Percentiles rank a stretch among this genome's conserved stretches.
These are phyloP conservation scores for Isoetes taiwanensis DNA, from an alignment of 75 land plant genomes.

Conservation along the genomic window DNA sequence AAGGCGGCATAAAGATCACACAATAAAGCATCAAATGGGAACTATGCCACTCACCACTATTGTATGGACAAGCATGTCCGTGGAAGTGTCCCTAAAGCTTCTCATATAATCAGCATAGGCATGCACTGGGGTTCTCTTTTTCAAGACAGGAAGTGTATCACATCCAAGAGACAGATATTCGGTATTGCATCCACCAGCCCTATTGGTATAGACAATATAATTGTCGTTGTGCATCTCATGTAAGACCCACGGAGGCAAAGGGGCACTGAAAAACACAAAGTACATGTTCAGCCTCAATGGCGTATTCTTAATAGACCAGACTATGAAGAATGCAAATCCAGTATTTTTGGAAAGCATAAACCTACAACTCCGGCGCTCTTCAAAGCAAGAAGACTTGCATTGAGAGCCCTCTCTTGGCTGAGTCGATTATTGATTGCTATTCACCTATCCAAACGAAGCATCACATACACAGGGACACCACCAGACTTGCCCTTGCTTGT, in stretches of 20 bases:
- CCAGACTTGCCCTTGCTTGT: conserved; percentile 10
- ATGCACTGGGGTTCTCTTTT: conserved; percentile 72
- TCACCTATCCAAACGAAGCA: conserved; percentile 75
- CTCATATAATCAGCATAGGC: conserved; percentile 89
- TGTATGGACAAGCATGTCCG: conserved; percentile 49
- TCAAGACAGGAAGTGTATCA: conserved; percentile 60
- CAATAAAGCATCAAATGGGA: no score
- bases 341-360: conserved; percentile 12
- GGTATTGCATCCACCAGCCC: conserved; percentile 61
- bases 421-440: conserved; percentile 29
- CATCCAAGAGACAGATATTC: conserved; percentile 83
- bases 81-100: conserved; percentile 58
- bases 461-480: conserved; percentile 79
- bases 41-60: conserved; percentile 78
- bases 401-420: conserved; percentile 58
- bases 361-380: conserved; percentile 87
- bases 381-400: conserved; percentile 54
- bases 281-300: neutral
- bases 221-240: conserved; percentile 58
- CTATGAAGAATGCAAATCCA: neutral
- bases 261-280: conserved; percentile 39
- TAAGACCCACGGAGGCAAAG: conserved; percentile 63
- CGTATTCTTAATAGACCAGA: neutral
- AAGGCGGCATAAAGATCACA: no score
- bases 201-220: conserved; percentile 67